These are phyloP conservation scores for Botryosphaeria dothidea DNA, from an alignment of 2,329 filamentous ascomycete species.

Conservation along the genomic window DNA sequence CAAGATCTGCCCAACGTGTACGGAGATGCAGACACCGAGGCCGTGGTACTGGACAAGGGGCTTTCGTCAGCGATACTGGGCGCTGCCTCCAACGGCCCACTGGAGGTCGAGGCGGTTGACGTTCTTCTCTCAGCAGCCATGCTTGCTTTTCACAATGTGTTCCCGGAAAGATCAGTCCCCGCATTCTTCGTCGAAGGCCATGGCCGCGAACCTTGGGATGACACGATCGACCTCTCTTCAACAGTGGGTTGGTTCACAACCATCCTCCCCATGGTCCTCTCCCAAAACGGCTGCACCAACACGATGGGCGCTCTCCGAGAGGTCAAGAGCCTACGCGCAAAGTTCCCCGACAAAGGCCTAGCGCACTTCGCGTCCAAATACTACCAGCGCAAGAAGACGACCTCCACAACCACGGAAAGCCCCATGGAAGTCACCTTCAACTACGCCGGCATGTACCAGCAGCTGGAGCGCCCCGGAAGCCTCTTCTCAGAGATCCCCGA, in stretches of 20 bases:
- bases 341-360: slow-evolving; percentile 10
- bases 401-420: background rate
- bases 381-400: background rate
- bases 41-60: slow-evolving; percentile 32
- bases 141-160: background rate
- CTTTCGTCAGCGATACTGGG: slow-evolving; percentile 29
- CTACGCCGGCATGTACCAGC: slow-evolving; percentile 53
- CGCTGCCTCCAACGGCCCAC: background rate
- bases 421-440: slow-evolving; percentile 63
- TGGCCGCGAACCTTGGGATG: slow-evolving; percentile 28
- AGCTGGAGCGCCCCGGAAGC: slow-evolving; percentile 41
- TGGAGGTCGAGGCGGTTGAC: slow-evolving; percentile 2
- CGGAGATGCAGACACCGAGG: slow-evolving; percentile 33
- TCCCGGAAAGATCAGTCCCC: background rate
- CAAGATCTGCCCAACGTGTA: slow-evolving; percentile 32
- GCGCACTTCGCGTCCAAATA: background rate
- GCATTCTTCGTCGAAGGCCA: slow-evolving; percentile 26
- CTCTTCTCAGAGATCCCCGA: slow-evolving; percentile 5
- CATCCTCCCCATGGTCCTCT: background rate
- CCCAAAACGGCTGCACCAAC: background rate
- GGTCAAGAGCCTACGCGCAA: background rate
- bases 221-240: slow-evolving; percentile 25
- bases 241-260: slow-evolving; percentile 29
- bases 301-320: background rate
- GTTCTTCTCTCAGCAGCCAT: slow-evolving; percentile 1